Evolutionary conservation across 768 basidiomycete species (phyloP).

Genomic region (Pleurotus cornucopiae): DNA sequence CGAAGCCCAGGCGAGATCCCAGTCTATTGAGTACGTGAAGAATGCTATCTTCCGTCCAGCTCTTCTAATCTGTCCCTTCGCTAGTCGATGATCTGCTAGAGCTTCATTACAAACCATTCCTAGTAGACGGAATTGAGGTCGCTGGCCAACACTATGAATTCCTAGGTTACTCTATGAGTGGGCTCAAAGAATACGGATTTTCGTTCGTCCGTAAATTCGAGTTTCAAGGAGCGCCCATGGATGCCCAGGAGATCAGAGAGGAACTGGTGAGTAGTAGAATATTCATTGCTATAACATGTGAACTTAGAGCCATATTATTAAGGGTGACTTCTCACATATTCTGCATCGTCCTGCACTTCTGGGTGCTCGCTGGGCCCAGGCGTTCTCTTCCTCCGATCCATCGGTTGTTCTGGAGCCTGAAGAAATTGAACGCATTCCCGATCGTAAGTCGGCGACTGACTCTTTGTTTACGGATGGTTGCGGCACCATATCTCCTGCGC

Average conservation of each 20-base stretch:
- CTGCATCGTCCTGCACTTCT: conserved; percentile 38
- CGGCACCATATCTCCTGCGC: conserved; percentile 36
- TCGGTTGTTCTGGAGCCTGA: conserved; percentile 30
- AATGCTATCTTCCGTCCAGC: background rate
- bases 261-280: conserved; percentile 23
- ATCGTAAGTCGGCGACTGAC: conserved; percentile 22
- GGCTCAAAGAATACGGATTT: conserved; percentile 43
- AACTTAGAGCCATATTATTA: background rate
- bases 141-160: conserved; percentile 43
- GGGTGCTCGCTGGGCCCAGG: conserved; percentile 51
- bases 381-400: conserved; percentile 48
- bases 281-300: background rate
- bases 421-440: conserved; percentile 27
- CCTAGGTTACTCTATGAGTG: conserved; percentile 51
- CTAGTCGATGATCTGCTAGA: conserved; percentile 23
- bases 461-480: conserved; percentile 49
- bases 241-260: conserved; percentile 24
- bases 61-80: background rate
- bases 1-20: conserved; percentile 28
- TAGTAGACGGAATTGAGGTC: conserved; percentile 29
- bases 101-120: conserved; percentile 26
- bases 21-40: conserved; percentile 17
- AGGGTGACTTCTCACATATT: conserved; percentile 38
- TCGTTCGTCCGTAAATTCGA: conserved; percentile 44
- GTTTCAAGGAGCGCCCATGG: conserved; percentile 15